Conservation (phyloP, 352 stramenopile genomes). For the Globisporangium sylvaticum region DNA sequence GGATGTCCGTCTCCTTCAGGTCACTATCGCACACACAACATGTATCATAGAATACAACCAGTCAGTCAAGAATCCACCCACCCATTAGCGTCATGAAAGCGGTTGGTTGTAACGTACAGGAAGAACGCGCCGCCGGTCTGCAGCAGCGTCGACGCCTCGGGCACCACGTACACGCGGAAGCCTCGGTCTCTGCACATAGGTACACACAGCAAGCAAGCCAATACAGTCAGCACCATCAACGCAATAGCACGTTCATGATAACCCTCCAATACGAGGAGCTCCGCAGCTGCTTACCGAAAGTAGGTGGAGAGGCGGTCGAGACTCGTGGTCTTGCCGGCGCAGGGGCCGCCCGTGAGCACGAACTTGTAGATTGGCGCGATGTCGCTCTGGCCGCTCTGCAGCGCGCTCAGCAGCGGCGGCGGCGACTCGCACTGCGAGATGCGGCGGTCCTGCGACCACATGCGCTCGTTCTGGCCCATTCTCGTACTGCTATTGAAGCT, state of each 20-base stretch:
- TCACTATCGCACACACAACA: conserved; percentile 29
- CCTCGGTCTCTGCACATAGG: conserved; percentile 65
- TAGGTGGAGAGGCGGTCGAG: conserved; percentile 90
- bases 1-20: conserved; percentile 72
- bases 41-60: background rate
- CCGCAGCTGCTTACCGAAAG: conserved; percentile 38
- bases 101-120: too few species aligned
- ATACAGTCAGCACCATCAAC: background rate
- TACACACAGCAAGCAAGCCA: background rate
- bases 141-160: conserved; percentile 94
- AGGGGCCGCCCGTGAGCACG: conserved; percentile 92
- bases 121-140: conserved; percentile 91
- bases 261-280: background rate
- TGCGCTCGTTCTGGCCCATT: conserved; percentile 35
- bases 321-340: conserved; percentile 94
- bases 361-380: conserved; percentile 89
- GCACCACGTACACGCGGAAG: conserved; percentile 94
- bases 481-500: conserved; percentile 1
- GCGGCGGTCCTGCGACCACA: conserved; percentile 54
- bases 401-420: conserved; percentile 56
- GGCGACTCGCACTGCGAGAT: conserved; percentile 33
- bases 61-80: background rate
- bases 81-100: too few species aligned
- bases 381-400: conserved; percentile 65
- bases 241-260: background rate